Evolutionary conservation across 2,329 filamentous ascomycete species (phyloP).

Genomic region (Rosellinia necatrix): DNA sequence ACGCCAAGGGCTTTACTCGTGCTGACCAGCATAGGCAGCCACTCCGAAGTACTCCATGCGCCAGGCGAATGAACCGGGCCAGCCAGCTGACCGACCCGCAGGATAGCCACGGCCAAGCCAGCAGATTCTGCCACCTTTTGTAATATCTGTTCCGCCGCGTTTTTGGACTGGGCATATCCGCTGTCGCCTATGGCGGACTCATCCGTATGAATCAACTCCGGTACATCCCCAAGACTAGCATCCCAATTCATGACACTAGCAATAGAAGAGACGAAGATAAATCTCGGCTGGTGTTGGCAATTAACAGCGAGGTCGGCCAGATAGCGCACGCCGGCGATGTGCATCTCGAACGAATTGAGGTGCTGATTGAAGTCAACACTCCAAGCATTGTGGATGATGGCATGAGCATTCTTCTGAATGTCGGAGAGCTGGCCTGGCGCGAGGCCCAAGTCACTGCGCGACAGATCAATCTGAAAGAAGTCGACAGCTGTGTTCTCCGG

Average conservation of each 20-base stretch:
- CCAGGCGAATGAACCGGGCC: slow-evolving; percentile 19
- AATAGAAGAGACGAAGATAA: slow-evolving; percentile 33
- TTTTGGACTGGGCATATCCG: slow-evolving; percentile 30
- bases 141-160: slow-evolving; percentile 26
- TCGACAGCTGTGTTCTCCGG: slow-evolving; percentile 10
- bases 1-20: slow-evolving; percentile 16
- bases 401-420: not conserved
- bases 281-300: slow-evolving; percentile 1
- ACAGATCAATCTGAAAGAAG: slow-evolving; percentile 21
- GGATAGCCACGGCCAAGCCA: slow-evolving; percentile 13
- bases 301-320: slow-evolving; percentile 22
- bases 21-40: slow-evolving; percentile 30
- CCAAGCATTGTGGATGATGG: slow-evolving; percentile 34
- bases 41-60: slow-evolving; percentile 29
- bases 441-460: slow-evolving; percentile 10
- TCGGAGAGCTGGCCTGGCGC: not conserved
- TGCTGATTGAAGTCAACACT: slow-evolving; percentile 34
- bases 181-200: not conserved
- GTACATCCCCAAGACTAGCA: not conserved
- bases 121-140: slow-evolving; percentile 5
- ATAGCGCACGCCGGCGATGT: slow-evolving; percentile 27
- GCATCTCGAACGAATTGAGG: slow-evolving; percentile 29
- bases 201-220: slow-evolving; percentile 15
- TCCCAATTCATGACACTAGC: slow-evolving; percentile 26
- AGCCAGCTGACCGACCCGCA: slow-evolving; percentile 31